Evolutionary conservation across 2,329 filamentous ascomycete genomes (phyloP).

Genomic region (Arthrinium phaeospermum): DNA sequence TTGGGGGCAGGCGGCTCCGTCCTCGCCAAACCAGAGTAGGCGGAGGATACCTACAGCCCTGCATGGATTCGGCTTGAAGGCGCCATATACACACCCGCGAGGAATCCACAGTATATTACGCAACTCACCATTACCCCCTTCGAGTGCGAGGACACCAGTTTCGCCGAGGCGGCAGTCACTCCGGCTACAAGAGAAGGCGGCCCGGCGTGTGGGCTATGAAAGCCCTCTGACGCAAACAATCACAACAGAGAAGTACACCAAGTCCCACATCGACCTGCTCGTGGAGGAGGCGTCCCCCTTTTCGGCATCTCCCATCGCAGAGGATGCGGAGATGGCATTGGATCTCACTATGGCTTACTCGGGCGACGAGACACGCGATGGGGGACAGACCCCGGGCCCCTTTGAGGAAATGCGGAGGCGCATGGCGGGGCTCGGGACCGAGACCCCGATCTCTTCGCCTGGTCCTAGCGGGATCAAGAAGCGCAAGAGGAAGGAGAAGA

Average conservation of each 20-base stretch:
- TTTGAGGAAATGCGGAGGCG: slow-evolving; percentile 67
- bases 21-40: slow-evolving; percentile 45
- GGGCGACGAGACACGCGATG: slow-evolving; percentile 61
- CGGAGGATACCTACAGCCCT: slow-evolving; percentile 44
- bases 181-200: slow-evolving; percentile 59
- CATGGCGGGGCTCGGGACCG: slow-evolving; percentile 55
- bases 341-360: slow-evolving; percentile 59
- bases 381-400: slow-evolving; percentile 66
- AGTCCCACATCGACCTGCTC: slow-evolving; percentile 68
- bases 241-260: slow-evolving; percentile 65
- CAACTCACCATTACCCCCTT: slow-evolving; percentile 67
- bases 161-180: slow-evolving; percentile 61
- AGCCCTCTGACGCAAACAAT: slow-evolving; percentile 69
- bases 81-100: slow-evolving; percentile 64
- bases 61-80: slow-evolving; percentile 35
- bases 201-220: slow-evolving; percentile 65
- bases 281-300: slow-evolving; percentile 60
- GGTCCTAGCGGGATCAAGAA: slow-evolving; percentile 55
- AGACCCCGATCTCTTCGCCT: slow-evolving; percentile 48
- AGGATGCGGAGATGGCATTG: slow-evolving; percentile 49
- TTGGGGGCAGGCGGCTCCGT: slow-evolving; percentile 29
- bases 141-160: slow-evolving; percentile 53
- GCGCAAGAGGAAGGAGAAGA: slow-evolving; percentile 63
- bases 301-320: slow-evolving; percentile 44
- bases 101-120: slow-evolving; percentile 68